Evolutionary conservation across 352 stramenopile species (phyloP).

Genomic region (Phytophthora kernoviae): DNA sequence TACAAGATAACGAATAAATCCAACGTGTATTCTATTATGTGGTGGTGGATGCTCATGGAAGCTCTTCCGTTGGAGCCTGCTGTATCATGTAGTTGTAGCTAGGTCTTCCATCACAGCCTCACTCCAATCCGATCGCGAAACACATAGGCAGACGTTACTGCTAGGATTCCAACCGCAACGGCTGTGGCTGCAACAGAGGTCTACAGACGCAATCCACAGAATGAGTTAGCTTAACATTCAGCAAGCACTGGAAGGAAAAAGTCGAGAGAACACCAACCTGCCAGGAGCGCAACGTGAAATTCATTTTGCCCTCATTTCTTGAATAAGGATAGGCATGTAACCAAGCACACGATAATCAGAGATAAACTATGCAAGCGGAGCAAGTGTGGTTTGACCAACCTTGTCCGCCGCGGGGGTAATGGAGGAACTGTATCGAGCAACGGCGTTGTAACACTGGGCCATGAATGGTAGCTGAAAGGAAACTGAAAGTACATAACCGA

Average conservation of each 20-base stretch:
- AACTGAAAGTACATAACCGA: slow-evolving; percentile 40
- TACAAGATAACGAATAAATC: slow-evolving; percentile 16
- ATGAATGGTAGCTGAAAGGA: slow-evolving; percentile 42
- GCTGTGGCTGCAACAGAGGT: slow-evolving; percentile 33
- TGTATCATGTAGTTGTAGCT: slow-evolving; percentile 1
- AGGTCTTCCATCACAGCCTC: slow-evolving; percentile 15
- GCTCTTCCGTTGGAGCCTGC: not conserved
- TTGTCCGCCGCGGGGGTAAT: slow-evolving; percentile 29
- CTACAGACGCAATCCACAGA: slow-evolving; percentile 11
- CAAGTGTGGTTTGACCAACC: slow-evolving; percentile 12
- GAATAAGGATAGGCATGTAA: not conserved
- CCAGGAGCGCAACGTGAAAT: slow-evolving; percentile 21
- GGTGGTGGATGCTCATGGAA: not conserved
- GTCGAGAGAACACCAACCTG: slow-evolving; percentile 20
- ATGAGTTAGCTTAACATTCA: not conserved
- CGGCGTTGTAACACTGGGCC: slow-evolving; percentile 30
- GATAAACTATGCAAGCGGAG: not conserved
- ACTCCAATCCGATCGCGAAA: slow-evolving; percentile 38
- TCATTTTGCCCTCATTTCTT: slow-evolving; percentile 19
- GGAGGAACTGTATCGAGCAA: slow-evolving; percentile 29
- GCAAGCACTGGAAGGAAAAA: not conserved
- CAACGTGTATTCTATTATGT: slow-evolving; percentile 39
- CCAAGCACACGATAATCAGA: not conserved
- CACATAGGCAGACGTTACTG: slow-evolving; percentile 32
- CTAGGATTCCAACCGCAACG: slow-evolving; percentile 36